Conservation (phyloP, 306 rosid genomes). For the Cucurbita maxima region DNA sequence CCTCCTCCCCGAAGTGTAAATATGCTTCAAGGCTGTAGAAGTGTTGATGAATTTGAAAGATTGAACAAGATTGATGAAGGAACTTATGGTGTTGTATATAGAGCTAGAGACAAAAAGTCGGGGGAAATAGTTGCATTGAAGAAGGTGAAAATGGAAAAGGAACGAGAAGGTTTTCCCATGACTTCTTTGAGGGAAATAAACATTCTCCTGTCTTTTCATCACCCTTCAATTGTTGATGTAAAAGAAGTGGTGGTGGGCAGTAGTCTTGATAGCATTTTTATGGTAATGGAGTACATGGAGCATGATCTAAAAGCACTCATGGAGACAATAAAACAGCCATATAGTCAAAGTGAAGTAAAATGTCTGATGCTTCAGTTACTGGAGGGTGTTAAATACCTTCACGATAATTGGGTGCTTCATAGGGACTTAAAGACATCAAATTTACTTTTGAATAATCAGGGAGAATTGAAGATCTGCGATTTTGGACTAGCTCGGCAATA, state of each 20-base stretch:
- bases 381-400: slow-evolving; percentile 93
- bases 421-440: slow-evolving; percentile 95
- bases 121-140: slow-evolving; percentile 93
- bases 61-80: slow-evolving; percentile 97
- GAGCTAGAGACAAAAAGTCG: slow-evolving; percentile 83
- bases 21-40: slow-evolving; percentile 99
- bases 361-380: slow-evolving; percentile 93
- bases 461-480: slow-evolving; percentile 96
- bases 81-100: slow-evolving; percentile 95
- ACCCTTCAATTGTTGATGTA: slow-evolving; percentile 87
- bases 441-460: slow-evolving; percentile 80
- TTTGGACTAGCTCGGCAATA: slow-evolving; percentile 98
- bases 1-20: slow-evolving; percentile 69
- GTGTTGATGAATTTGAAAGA: slow-evolving; percentile 98
- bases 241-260: slow-evolving; percentile 99
- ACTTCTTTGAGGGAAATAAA: slow-evolving; percentile 98
- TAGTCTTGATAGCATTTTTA: slow-evolving; percentile 95
- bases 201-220: slow-evolving; percentile 95
- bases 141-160: slow-evolving; percentile 99
- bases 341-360: slow-evolving; percentile 97
- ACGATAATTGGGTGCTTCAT: slow-evolving; percentile 99
- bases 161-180: slow-evolving; percentile 92
- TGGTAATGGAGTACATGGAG: slow-evolving; percentile 99
- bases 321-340: slow-evolving; percentile 97
- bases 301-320: slow-evolving; percentile 92